A percentile compares a stretch with the other conserved stretches of the same genome.
These are phyloP conservation scores for Cystobasidium sp. DNA, from an alignment of 1,284 basidiomycete genomes.

Conservation along the genomic window DNA sequence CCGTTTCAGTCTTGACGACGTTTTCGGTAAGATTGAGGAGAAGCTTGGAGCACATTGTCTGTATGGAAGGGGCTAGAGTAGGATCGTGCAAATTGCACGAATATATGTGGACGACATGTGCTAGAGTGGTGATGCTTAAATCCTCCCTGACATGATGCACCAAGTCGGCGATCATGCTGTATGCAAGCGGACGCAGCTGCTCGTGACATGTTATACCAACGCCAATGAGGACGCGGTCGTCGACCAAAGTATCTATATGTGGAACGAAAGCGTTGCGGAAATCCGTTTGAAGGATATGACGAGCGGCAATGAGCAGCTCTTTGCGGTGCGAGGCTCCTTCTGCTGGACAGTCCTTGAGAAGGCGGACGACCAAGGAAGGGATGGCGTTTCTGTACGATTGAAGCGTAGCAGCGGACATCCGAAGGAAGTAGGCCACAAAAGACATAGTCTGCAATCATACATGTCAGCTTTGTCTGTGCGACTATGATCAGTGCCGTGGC, in stretches of 20 bases:
- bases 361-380: slow-evolving; percentile 77
- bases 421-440: slow-evolving; percentile 87
- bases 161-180: slow-evolving; percentile 88
- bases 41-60: slow-evolving; percentile 91
- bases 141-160: slow-evolving; percentile 90
- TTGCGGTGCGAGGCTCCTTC: slow-evolving; percentile 81
- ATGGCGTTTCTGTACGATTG: slow-evolving; percentile 81
- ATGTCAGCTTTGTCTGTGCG: neutral
- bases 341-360: slow-evolving; percentile 91
- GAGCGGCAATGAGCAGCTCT: slow-evolving; percentile 92
- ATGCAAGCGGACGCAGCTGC: slow-evolving; percentile 79
- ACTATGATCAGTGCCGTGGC: neutral
- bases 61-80: slow-evolving; percentile 76
- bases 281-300: slow-evolving; percentile 83
- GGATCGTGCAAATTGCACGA: slow-evolving; percentile 89
- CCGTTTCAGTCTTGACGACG: slow-evolving; percentile 68
- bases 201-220: slow-evolving; percentile 78
- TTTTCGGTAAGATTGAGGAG: slow-evolving; percentile 88
- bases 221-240: slow-evolving; percentile 90
- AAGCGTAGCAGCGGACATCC: slow-evolving; percentile 71
- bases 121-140: slow-evolving; percentile 76
- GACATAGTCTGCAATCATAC: slow-evolving; percentile 72
- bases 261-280: slow-evolving; percentile 80
- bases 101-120: slow-evolving; percentile 81
- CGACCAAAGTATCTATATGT: slow-evolving; percentile 86